Percentiles rank a stretch among this genome's conserved stretches.
Conservation (phyloP, 352 stramenopile genomes). For the Elongisporangium anandrum region DNA sequence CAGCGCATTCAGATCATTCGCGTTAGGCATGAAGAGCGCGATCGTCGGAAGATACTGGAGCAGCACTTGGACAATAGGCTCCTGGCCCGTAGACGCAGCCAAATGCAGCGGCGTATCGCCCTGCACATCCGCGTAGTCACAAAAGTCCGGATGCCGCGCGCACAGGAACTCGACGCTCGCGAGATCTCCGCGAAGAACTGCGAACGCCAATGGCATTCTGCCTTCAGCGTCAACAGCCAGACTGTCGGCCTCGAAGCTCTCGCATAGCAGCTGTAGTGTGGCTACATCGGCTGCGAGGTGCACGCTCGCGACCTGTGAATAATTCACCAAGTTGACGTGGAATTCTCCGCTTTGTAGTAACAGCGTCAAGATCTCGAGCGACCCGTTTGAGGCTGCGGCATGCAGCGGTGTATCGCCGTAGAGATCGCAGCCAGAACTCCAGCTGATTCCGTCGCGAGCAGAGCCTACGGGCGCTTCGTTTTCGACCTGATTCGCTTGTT, state of each 20-base stretch:
- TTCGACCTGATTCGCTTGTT: background rate
- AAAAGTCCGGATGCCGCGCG: conserved; percentile 48
- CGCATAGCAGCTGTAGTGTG: conserved; percentile 29
- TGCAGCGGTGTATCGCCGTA: conserved; percentile 65
- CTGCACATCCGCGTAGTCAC: conserved; percentile 56
- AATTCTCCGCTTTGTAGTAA: conserved; percentile 38
- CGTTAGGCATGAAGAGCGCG: conserved; percentile 51
- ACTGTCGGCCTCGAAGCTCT: conserved; percentile 40
- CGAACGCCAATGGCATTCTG: conserved; percentile 57
- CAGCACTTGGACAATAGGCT: conserved; percentile 25
- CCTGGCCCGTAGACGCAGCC: conserved; percentile 36
- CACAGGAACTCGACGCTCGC: conserved; percentile 52
- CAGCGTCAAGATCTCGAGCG: conserved; percentile 19
- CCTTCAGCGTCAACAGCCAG: conserved; percentile 48
- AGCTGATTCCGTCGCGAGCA: background rate
- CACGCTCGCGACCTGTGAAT: conserved; percentile 23
- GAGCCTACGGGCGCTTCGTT: background rate
- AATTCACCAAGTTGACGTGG: conserved; percentile 37
- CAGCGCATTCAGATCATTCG: conserved; percentile 35
- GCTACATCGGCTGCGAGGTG: conserved; percentile 41
- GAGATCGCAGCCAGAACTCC: conserved; percentile 18
- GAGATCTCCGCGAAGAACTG: conserved; percentile 44
- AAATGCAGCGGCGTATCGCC: conserved; percentile 72
- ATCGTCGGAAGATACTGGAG: conserved; percentile 33
- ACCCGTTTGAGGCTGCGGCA: conserved; percentile 37